Percentiles rank a stretch among this genome's conserved stretches.
Conservation (phyloP, 2,329 filamentous ascomycete genomes). For the Hymenoscyphus occultus region DNA sequence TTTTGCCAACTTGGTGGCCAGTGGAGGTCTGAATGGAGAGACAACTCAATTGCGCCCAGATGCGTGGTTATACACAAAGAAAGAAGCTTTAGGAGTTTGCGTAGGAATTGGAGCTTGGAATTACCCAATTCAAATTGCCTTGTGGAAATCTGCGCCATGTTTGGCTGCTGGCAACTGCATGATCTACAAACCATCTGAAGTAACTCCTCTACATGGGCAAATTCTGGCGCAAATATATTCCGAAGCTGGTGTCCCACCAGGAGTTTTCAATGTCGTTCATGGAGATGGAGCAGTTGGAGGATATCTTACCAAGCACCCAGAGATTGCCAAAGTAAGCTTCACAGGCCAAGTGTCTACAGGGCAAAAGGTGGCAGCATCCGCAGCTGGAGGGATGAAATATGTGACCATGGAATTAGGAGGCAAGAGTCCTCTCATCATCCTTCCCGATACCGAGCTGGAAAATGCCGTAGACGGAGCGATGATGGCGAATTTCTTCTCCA, state of each 20-base stretch:
- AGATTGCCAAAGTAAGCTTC: conserved; percentile 83
- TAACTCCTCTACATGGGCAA: conserved; percentile 78
- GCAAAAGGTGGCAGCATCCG: conserved; percentile 73
- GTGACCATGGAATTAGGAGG: conserved; percentile 91
- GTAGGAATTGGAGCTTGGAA: conserved; percentile 90
- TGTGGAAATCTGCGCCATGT: conserved; percentile 87
- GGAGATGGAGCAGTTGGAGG: conserved; percentile 76
- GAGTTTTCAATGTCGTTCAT: conserved; percentile 85
- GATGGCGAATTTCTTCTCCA: conserved; percentile 92
- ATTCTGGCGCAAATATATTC: conserved; percentile 72
- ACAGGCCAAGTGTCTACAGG: conserved; percentile 85
- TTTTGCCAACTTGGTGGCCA: conserved; percentile 75
- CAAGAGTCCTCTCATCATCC: conserved; percentile 76
- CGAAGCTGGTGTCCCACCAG: conserved; percentile 74
- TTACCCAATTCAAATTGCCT: conserved; percentile 84
- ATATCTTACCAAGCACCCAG: conserved; percentile 68
- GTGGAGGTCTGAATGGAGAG: conserved; percentile 77
- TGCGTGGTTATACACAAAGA: conserved; percentile 79
- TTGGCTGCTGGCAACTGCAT: conserved; percentile 85
- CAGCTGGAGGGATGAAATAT: conserved; percentile 79
- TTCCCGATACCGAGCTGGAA: conserved; percentile 75
- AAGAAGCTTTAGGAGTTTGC: conserved; percentile 79
- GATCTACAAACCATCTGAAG: conserved; percentile 88
- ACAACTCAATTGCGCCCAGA: conserved; percentile 70
- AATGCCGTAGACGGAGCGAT: conserved; percentile 85